phyloP scores from a whole-genome alignment of 2,329 filamentous ascomycete genomes.

The Botryotinia calthae region DNA sequence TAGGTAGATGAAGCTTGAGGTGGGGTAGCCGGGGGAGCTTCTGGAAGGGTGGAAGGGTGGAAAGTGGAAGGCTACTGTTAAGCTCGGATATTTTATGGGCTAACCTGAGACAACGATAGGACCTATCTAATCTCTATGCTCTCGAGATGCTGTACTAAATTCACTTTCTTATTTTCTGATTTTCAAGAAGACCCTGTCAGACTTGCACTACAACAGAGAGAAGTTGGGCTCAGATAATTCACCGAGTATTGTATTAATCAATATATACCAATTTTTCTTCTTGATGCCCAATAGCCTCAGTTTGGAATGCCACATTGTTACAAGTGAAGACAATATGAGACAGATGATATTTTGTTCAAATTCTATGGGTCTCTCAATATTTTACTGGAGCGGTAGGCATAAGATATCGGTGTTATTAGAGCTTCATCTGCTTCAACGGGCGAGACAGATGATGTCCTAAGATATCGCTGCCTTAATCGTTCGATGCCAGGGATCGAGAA shows the following conservation, averaged over 20 bases:
- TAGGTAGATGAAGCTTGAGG: not conserved
- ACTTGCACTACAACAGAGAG: not conserved
- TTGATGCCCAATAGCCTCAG: not conserved
- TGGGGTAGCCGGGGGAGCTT: not conserved
- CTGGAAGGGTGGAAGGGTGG: not conserved
- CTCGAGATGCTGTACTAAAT: not conserved
- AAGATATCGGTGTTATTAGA: not conserved
- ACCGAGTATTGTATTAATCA: not conserved
- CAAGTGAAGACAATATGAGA: not conserved
- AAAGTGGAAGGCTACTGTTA: not conserved
- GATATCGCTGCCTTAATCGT: too few species aligned
- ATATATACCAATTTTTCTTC: not conserved
- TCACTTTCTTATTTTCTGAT: not conserved
- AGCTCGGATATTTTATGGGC: slow-evolving; percentile 8
- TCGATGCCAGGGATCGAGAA: too few species aligned
- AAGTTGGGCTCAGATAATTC: not conserved
- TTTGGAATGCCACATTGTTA: not conserved
- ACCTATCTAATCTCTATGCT: not conserved
- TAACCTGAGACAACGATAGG: not conserved
- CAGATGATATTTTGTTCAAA: not conserved
- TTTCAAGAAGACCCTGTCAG: not conserved
- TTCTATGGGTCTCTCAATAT: not conserved
- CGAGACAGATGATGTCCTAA: too few species aligned
- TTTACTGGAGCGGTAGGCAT: not conserved
- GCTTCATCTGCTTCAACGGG: too few species aligned